phyloP scores from a whole-genome alignment of 1,284 basidiomycete genomes.

The Paramarasmius palmivorus region DNA sequence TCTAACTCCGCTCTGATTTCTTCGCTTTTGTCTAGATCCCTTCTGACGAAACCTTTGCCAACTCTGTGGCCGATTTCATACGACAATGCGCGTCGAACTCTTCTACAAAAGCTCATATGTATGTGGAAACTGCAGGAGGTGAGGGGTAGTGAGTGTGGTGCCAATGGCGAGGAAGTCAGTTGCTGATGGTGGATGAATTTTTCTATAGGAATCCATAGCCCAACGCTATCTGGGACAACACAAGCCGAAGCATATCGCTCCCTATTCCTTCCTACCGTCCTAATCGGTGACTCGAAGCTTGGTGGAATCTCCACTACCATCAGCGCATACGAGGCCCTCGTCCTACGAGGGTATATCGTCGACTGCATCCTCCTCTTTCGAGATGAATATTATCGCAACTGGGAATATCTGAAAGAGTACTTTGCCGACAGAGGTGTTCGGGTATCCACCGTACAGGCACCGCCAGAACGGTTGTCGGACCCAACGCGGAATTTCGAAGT shows the following conservation, averaged over 20 bases:
- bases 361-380: conserved; percentile 87
- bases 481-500: conserved; percentile 47
- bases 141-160: conserved; percentile 20
- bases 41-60: conserved; percentile 69
- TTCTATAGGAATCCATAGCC: conserved; percentile 85
- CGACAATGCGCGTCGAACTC: conserved; percentile 43
- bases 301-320: conserved; percentile 97
- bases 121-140: conserved; percentile 96
- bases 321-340: conserved; percentile 88
- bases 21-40: conserved; percentile 36
- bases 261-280: conserved; percentile 83
- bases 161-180: neutral
- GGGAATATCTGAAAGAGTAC: conserved; percentile 79
- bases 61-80: conserved; percentile 67
- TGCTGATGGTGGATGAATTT: neutral
- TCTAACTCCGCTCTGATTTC: neutral
- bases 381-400: conserved; percentile 88
- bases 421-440: conserved; percentile 74
- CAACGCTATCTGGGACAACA: conserved; percentile 82
- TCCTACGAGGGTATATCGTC: conserved; percentile 88
- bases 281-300: conserved; percentile 87
- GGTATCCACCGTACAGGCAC: conserved; percentile 57
- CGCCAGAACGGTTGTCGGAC: conserved; percentile 56
- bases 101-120: conserved; percentile 60
- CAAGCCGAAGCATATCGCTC: conserved; percentile 86